Base-by-base conservation (phyloP, 306 rosid species). In the Quillaja saponaria region DNA sequence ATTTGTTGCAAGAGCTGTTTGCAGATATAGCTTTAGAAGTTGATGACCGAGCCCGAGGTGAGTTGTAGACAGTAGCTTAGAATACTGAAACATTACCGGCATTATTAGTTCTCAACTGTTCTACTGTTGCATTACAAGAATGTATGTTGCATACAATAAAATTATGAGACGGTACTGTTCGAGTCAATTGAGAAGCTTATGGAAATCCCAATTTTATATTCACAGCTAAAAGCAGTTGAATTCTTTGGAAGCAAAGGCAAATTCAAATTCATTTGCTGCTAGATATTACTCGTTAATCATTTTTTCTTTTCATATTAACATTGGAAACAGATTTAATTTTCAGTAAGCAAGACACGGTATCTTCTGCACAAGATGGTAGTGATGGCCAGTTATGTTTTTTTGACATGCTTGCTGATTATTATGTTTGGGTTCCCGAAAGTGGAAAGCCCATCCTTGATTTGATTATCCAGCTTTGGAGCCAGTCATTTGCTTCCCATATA, bases 401-500 rank as follows among this genome's bases (percentile, higher is more conserved):
- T 55, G 99, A 89, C 62, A 96, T 94, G 54, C 97, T 92, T 75
- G 96, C 96, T 64, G 94, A 89, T 74, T 87, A 85, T 68, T 89
- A 83, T 87, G 96, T 87, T 49, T 66, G 38, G 68, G 78, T 72
- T 42, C 85, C 96, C 42, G 97, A 83, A 68, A 81, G 78, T 45
- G 90, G 95, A 61, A 85, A 94, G 63, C 85, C 91, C 61, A 78
- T 89, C 80, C 91, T 94, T 62, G 91, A 94, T 74, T 64, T 87
- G 83, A 79, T 89, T 66, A 95, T 94, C 72, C 88, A 84, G 82
- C 91, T 85, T 9, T 94, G 99, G 99, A 94, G 99, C 78, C 99
- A 94, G 71, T 94, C 96, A 47, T 89, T 94, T 82, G 90, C 97
- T 28, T 94, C 96, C 14, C 89, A 94, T 69, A 94, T 87, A 54